Evolutionary conservation across 148 eudicot genomes (phyloP).

Genomic region (Euryodendron excelsum): DNA sequence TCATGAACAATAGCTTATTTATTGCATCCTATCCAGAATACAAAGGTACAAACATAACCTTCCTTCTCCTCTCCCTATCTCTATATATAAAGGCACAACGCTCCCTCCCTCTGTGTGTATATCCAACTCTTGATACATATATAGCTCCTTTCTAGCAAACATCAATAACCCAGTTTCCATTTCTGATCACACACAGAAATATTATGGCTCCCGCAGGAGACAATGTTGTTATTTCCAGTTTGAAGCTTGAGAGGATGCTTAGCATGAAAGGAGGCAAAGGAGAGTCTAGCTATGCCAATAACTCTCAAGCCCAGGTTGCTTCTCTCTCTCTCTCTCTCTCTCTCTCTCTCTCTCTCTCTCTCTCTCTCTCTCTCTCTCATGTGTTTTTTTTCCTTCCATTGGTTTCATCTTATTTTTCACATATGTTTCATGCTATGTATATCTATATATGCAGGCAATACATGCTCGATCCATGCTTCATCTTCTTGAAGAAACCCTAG

Average conservation of each 20-base stretch:
- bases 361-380: too few relatives aligned
- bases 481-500: conserved; percentile 75
- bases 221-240: conserved; percentile 56
- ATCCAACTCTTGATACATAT: not conserved
- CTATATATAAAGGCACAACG: not conserved
- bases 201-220: conserved; percentile 54
- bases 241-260: conserved; percentile 78
- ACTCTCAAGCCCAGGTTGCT: conserved; percentile 92
- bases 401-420: too few relatives aligned
- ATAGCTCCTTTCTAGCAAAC: not conserved
- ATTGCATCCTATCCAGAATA: not conserved
- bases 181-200: not conserved
- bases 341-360: too few relatives aligned
- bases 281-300: conserved; percentile 86
- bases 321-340: too few relatives aligned
- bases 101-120: not conserved
- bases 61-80: not conserved
- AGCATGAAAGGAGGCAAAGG: conserved; percentile 99
- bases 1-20: too few relatives aligned
- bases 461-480: conserved; percentile 93
- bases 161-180: not conserved
- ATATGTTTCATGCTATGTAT: too few relatives aligned
- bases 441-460: conserved; percentile 46
- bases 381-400: too few relatives aligned
- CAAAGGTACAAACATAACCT: not conserved